Conservation (phyloP, 1,284 basidiomycete genomes). For the Naganishia liquefaciens region DNA sequence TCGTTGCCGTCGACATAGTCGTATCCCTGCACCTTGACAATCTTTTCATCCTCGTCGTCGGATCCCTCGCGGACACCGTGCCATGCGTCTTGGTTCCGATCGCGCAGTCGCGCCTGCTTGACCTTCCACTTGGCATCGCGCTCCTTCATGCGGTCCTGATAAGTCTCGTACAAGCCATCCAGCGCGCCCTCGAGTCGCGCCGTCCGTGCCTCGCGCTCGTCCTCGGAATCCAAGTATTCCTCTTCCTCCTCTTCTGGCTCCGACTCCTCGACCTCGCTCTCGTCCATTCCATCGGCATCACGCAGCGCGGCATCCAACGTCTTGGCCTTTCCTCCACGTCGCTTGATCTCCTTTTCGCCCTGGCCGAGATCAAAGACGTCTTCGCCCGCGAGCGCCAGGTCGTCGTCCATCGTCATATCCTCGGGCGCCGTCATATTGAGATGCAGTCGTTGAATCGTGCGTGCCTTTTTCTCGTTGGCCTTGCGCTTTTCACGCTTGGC, state of each 20-base stretch:
- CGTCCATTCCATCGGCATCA: slow-evolving; percentile 56
- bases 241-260: slow-evolving; percentile 58
- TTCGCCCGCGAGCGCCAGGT: slow-evolving; percentile 67
- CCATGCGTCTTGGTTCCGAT: slow-evolving; percentile 73
- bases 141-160: slow-evolving; percentile 77
- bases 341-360: slow-evolving; percentile 59
- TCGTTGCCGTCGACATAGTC: slow-evolving; percentile 36
- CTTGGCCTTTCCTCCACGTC: slow-evolving; percentile 57
- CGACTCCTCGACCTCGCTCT: slow-evolving; percentile 44
- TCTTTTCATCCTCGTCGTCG: slow-evolving; percentile 48
- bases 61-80: slow-evolving; percentile 62
- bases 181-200: slow-evolving; percentile 77
- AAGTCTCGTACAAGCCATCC: slow-evolving; percentile 85
- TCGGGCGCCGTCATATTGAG: slow-evolving; percentile 97
- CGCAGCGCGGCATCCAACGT: slow-evolving; percentile 55
- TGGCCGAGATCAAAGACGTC: slow-evolving; percentile 82
- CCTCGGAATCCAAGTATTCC: slow-evolving; percentile 65
- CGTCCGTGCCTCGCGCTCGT: slow-evolving; percentile 68
- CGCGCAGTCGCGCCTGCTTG: slow-evolving; percentile 75
- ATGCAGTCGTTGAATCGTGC: slow-evolving; percentile 92
- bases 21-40: slow-evolving; percentile 43
- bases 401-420: slow-evolving; percentile 77
- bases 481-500: slow-evolving; percentile 79
- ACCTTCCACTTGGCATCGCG: slow-evolving; percentile 88
- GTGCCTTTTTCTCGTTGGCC: slow-evolving; percentile 84